Base-by-base conservation (phyloP, 1,284 basidiomycete species). In the Austropuccinia psidii region DNA sequence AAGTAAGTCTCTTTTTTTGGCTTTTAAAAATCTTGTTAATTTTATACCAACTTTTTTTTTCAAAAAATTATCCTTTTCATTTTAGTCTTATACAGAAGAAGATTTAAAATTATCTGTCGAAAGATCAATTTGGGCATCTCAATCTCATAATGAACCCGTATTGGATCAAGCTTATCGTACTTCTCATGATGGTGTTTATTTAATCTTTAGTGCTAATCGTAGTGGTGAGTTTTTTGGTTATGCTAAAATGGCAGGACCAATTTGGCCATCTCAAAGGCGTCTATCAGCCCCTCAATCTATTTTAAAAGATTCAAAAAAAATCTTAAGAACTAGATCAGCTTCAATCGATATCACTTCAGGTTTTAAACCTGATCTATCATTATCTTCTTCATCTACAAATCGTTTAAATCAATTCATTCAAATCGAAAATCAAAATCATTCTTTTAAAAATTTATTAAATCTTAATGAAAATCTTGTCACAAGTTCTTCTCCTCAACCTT, bases 91-190 rank as follows among this genome's bases (percentile, higher is more conserved):
- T 43, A 57, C 49, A 19, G 60, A 60, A 27, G 54, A 75, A 21
- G 75, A 76, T 60, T 68, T 76, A 21, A 49, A 72, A 4, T 43
- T 65, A 24, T 72, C 74, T 4, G 61, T 75, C 29, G 60, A 58
- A 29, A 64, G 43, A 15, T 61, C 58, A 2, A 33, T 43, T 17
- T 76, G 75, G 75, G 60, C 55, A 11, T 75, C 75, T 2, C 75
- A 76, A 43, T 33, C 65, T 0, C 75, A 76, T 49, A 76, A 76
- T 47, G 75, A 76, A 39, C 61, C 67, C 0, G 39, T 75, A 1
- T 58, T 76, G 11, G 76, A 76, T 55, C 69, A 76, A 68, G 76
- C 76, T 0, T 76, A 69, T 50, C 62, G 76, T 7, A 73, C 75
- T 6, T 58, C 73, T 9, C 1, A 37, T 8, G 64, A 69, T 3